Evolutionary conservation across 2,329 filamentous ascomycete species (phyloP).

Genomic region (Fusarium bactridioides): DNA sequence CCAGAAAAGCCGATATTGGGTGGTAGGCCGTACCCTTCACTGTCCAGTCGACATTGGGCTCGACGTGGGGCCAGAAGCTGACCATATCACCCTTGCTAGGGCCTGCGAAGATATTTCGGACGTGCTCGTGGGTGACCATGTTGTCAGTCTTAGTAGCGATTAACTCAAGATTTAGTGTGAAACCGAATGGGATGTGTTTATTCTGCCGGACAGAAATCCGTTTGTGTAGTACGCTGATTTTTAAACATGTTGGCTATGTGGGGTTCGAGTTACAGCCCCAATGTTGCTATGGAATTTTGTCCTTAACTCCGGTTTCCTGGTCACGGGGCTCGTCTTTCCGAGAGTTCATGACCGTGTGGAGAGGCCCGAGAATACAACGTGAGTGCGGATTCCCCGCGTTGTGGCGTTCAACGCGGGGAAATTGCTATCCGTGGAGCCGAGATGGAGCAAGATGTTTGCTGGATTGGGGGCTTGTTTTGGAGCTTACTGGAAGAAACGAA

Average conservation of each 20-base stretch:
- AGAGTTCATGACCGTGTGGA: neutral
- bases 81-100: neutral
- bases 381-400: neutral
- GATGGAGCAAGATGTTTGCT: neutral
- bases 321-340: neutral
- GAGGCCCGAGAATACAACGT: neutral
- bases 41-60: neutral
- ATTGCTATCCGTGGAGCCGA: neutral
- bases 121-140: neutral
- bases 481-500: neutral
- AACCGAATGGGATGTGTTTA: no score
- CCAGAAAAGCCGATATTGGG: rapidly evolving
- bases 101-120: neutral
- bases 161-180: neutral
- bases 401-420: neutral
- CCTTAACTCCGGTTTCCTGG: neutral
- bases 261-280: neutral
- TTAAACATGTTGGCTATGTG: neutral
- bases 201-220: no score
- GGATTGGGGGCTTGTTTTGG: neutral
- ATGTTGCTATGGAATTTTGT: neutral
- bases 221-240: neutral
- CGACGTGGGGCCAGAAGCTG: neutral
- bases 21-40: neutral
- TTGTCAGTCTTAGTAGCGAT: neutral